Evolutionary conservation across 2,329 filamentous ascomycete species (phyloP).

Genomic region (Decorospora gaudefroyi): DNA sequence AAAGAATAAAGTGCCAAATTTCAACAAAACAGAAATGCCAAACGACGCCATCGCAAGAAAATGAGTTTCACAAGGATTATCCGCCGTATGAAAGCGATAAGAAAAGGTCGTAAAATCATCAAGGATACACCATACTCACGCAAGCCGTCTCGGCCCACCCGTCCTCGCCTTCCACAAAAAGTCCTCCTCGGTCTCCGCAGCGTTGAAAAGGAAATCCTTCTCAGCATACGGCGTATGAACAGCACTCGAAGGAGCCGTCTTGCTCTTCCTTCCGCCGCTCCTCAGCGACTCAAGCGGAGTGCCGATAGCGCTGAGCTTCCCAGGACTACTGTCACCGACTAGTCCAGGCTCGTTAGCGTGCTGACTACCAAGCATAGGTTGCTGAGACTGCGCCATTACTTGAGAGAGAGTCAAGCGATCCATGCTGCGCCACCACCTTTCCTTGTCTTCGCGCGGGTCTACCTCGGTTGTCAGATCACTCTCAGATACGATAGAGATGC

Average conservation of each 20-base stretch:
- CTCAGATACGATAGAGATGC: conserved; percentile 21
- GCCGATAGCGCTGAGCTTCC: conserved; percentile 3
- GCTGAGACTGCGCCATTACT: conserved; percentile 1
- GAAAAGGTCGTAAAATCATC: conserved; percentile 1
- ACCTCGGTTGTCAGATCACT: conserved; percentile 25
- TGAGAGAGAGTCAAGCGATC: conserved; percentile 12
- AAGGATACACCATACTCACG: neutral
- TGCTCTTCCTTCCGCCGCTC: neutral
- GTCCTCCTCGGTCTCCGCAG: conserved; percentile 1
- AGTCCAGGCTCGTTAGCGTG: neutral
- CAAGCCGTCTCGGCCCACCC: neutral
- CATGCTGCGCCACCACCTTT: conserved; percentile 20
- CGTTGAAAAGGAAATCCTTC: conserved; percentile 2
- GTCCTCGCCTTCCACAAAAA: conserved; percentile 4
- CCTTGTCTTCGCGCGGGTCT: conserved; percentile 23
- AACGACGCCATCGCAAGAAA: neutral
- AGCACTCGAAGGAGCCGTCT: neutral
- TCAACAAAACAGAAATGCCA: no score
- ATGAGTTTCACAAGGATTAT: no score
- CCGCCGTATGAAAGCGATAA: neutral
- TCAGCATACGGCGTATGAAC: neutral
- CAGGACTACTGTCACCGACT: neutral
- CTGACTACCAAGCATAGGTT: neutral
- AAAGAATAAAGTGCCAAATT: no score
- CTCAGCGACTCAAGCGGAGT: neutral